phyloP scores from a whole-genome alignment of 805 yeast species.

The Wickerhamiella slavikovae region DNA sequence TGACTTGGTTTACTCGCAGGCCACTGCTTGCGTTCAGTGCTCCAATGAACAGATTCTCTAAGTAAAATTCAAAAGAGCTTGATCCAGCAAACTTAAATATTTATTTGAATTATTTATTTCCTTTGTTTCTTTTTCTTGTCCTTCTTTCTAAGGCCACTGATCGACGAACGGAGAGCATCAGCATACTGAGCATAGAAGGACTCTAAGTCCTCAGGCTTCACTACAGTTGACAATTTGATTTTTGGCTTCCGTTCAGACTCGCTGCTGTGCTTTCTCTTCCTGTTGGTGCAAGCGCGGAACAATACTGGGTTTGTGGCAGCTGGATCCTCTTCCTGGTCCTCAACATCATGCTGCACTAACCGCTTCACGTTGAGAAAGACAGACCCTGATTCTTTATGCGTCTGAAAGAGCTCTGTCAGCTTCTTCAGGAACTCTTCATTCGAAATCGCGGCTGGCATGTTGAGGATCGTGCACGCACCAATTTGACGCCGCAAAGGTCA shows the following conservation, averaged over 20 bases:
- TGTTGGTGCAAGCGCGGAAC: constrained; percentile 47
- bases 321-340: constrained; percentile 6
- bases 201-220: constrained; percentile 38
- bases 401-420: constrained; percentile 13
- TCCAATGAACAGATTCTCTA: too few relatives aligned
- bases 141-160: constrained; percentile 61
- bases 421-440: constrained; percentile 15
- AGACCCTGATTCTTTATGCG: constrained; percentile 15
- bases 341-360: constrained; percentile 11
- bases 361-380: constrained; percentile 20
- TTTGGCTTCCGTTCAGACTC: constrained; percentile 28
- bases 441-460: constrained; percentile 4
- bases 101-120: too few relatives aligned
- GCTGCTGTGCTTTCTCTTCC: too few relatives aligned
- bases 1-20: too few relatives aligned
- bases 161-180: constrained; percentile 45
- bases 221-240: constrained; percentile 52
- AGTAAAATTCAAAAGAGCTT: too few relatives aligned
- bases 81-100: too few relatives aligned
- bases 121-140: constrained; percentile 51
- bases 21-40: too few relatives aligned
- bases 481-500: too few relatives aligned
- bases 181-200: constrained; percentile 63
- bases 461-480: not conserved
- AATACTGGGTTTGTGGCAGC: constrained; percentile 33